Base-by-base conservation (phyloP, 495 filamentous ascomycete species). In the Annulohypoxylon moriforme region DNA sequence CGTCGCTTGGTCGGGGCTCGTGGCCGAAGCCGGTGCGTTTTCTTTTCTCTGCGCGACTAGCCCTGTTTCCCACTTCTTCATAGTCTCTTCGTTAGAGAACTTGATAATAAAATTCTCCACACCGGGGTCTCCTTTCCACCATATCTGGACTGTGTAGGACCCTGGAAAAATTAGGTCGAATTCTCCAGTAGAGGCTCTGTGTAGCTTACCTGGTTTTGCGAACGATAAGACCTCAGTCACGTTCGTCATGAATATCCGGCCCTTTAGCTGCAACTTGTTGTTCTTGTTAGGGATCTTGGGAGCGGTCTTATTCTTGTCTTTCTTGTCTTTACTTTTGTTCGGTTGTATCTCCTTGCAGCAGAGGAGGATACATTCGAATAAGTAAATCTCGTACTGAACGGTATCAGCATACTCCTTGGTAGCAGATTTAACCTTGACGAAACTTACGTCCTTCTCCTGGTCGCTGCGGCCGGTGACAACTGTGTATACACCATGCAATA, bases 201-300 rank as follows among this genome's bases (percentile, higher is more conserved):
- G 47, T 33, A 18, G 69, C 81, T 74, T 89, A 97, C 94, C 94
- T 75, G 91, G 90, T 78, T 93, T 97, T 60, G 89, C 86, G 33
- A 94, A 82, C 16, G 91, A 93, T 4, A 97, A 83, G 24, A 97
- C 91, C 75, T 98, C 94, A 6, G 96, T 99, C 47, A 99, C 95
- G 76, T 99, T 99, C 61, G 95, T 94, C 95, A 99, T 98, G 81
- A 98, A 98, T 74, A 99, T 99, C 20, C 96, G 89, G 24, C 96
- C 96, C 81, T 98, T 99, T 33, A 99, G 86, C 77, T 97, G 94
- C 53, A 99, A 83, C 77, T 92, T 94, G 34, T 90, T 87, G 73
- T 91, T 94, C 81, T 90, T 86, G 69, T 85, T 85, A 75, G 92
- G 92, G 57, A 88, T 86, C 76, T 92, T 95, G 8, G 78, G 75